phyloP scores from a whole-genome alignment of 306 rosid genomes.

The Sicyos baderoa region DNA sequence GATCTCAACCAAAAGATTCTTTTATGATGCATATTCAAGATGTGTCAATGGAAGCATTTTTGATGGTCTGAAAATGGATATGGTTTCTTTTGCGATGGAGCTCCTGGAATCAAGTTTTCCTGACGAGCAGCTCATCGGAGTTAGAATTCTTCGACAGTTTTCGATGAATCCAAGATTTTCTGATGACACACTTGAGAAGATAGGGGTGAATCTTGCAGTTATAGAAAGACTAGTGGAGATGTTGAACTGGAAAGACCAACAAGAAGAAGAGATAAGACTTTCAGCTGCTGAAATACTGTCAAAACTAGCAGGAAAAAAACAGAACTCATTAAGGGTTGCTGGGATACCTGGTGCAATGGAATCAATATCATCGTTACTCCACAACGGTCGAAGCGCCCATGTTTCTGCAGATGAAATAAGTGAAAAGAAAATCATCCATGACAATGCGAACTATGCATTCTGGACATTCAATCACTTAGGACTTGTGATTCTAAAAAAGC shows the following conservation, averaged over 20 bases:
- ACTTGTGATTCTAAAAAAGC: constrained; percentile 69
- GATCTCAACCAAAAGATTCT: constrained; percentile 64
- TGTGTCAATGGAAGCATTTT: constrained; percentile 79
- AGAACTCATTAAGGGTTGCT: constrained; percentile 69
- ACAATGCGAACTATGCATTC: constrained; percentile 42
- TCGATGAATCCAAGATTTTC: constrained; percentile 42
- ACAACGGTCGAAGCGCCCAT: constrained; percentile 40
- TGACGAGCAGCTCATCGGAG: constrained; percentile 87
- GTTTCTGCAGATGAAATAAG: constrained; percentile 68
- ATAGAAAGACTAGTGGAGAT: constrained; percentile 88
- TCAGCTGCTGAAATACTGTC: constrained; percentile 78
- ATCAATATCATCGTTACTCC: constrained; percentile 77
- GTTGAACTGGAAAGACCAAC: constrained; percentile 77
- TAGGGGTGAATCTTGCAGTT: constrained; percentile 53
- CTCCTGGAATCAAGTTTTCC: constrained; percentile 66
- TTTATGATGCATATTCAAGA: constrained; percentile 86
- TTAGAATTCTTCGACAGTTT: constrained; percentile 58
- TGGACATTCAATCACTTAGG: constrained; percentile 85
- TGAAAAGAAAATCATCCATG: constrained; percentile 42
- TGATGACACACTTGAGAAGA: constrained; percentile 75
- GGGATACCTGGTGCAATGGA: constrained; percentile 95
- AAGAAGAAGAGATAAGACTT: constrained; percentile 71
- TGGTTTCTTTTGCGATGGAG: constrained; percentile 75
- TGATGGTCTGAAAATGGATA: constrained; percentile 93
- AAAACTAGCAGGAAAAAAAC: constrained; percentile 70